Evolutionary conservation across 257 asterid species (phyloP).

Genomic region (Buddleja alternifolia): DNA sequence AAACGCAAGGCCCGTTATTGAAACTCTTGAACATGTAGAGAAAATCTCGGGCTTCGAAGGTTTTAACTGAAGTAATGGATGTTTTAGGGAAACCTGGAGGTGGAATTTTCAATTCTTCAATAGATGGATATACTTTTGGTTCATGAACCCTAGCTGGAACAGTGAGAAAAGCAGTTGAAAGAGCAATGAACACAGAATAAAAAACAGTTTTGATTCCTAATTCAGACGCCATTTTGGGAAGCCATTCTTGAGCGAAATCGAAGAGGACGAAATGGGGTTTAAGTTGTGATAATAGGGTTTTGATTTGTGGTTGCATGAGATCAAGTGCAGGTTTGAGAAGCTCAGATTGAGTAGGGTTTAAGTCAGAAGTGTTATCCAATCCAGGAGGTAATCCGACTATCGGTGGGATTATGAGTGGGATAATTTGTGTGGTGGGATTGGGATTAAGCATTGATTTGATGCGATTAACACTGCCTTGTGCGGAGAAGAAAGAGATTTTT

Average conservation of each 20-base stretch:
- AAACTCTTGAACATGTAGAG: slow-evolving; percentile 50
- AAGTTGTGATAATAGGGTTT: slow-evolving; percentile 27
- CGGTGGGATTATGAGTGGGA: slow-evolving; percentile 47
- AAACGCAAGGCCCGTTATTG: slow-evolving; percentile 41
- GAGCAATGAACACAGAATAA: slow-evolving; percentile 49
- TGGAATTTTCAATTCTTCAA: slow-evolving; percentile 45
- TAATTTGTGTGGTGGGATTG: slow-evolving; percentile 28
- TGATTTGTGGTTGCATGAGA: slow-evolving; percentile 57
- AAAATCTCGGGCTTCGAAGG: slow-evolving; percentile 53
- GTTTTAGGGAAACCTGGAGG: slow-evolving; percentile 59
- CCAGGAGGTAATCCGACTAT: slow-evolving; percentile 56
- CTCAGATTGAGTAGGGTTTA: slow-evolving; percentile 41
- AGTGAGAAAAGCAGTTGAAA: slow-evolving; percentile 50
- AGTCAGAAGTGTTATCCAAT: slow-evolving; percentile 48
- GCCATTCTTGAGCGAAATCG: slow-evolving; percentile 68
- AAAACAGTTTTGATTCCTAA: slow-evolving; percentile 48
- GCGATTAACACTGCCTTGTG: slow-evolving; percentile 44
- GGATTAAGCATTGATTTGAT: slow-evolving; percentile 44
- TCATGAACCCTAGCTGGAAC: slow-evolving; percentile 46
- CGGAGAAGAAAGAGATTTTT: slow-evolving; percentile 48
- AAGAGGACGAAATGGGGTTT: slow-evolving; percentile 60
- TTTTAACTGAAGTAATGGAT: slow-evolving; percentile 33
- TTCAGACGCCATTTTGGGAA: slow-evolving; percentile 46
- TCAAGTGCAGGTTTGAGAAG: slow-evolving; percentile 54
- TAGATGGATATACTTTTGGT: slow-evolving; percentile 29